Percentiles rank a stretch among this genome's conserved stretches.
Evolutionary conservation across 352 stramenopile genomes (phyloP).

Genomic region (Globisporangium nagaii): DNA sequence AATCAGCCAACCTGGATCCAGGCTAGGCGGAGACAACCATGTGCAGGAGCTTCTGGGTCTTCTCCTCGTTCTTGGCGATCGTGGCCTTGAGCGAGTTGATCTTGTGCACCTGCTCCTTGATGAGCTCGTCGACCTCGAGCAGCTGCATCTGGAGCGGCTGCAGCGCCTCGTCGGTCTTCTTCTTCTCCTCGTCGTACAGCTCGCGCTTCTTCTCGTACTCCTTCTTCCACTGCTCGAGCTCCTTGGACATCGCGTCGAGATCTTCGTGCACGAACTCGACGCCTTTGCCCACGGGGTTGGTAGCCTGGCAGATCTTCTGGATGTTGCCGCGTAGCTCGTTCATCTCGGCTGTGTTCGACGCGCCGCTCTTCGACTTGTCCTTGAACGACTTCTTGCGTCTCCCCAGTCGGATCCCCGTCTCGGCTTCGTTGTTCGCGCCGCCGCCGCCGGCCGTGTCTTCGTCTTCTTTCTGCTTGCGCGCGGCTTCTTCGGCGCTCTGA

Average conservation of each 20-base stretch:
- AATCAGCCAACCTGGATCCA: background rate
- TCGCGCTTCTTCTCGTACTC: constrained; percentile 78
- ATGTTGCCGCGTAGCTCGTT: constrained; percentile 77
- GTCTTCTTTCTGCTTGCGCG: constrained; percentile 60
- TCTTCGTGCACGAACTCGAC: constrained; percentile 95
- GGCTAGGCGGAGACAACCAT: constrained; percentile 80
- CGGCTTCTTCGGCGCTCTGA: constrained; percentile 61
- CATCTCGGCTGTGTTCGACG: constrained; percentile 68
- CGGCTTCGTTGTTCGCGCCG: constrained; percentile 29
- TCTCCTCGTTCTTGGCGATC: constrained; percentile 91
- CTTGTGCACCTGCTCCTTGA: constrained; percentile 89
- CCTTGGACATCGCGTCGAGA: constrained; percentile 90
- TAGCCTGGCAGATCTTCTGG: constrained; percentile 90
- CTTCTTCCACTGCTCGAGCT: constrained; percentile 89
- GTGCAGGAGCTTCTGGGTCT: constrained; percentile 85
- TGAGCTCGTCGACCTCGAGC: constrained; percentile 84
- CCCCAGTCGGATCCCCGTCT: constrained; percentile 71
- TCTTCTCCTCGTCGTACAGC: constrained; percentile 78
- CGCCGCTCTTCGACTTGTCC: constrained; percentile 64
- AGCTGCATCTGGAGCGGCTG: constrained; percentile 81
- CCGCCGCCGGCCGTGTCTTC: constrained; percentile 39
- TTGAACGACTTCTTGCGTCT: constrained; percentile 80
- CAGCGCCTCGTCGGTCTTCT: constrained; percentile 78
- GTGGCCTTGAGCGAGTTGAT: constrained; percentile 90
- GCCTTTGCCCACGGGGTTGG: constrained; percentile 87